Evolutionary conservation across 164 flowering plant species (phyloP).

Genomic region (Aristolochia californica): DNA sequence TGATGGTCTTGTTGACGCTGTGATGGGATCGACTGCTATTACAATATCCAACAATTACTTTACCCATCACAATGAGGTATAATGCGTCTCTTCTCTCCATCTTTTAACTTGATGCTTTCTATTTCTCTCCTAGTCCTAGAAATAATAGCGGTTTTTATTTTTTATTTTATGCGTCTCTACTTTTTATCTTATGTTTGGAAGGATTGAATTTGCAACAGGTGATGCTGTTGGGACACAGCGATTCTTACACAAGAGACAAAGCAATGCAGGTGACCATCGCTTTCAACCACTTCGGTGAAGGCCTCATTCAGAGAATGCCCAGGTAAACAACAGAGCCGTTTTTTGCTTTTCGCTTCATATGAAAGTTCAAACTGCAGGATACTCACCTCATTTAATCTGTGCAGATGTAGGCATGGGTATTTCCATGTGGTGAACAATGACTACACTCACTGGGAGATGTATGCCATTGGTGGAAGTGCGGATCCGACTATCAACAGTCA

Average conservation of each 20-base stretch:
- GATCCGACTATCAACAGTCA: conserved; percentile 88
- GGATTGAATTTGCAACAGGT: conserved; percentile 32
- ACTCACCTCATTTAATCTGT: neutral
- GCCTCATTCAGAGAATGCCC: conserved; percentile 98
- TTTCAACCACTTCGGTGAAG: conserved; percentile 91
- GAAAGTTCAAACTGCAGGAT: neutral
- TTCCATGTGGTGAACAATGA: conserved; percentile 96
- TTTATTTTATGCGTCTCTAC: neutral
- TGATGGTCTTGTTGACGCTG: conserved; percentile 93
- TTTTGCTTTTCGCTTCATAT: neutral
- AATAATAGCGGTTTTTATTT: no score
- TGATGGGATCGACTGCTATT: conserved; percentile 94
- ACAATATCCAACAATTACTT: conserved; percentile 86
- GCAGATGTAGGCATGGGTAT: conserved; percentile 80
- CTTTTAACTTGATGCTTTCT: no score
- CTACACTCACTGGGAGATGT: conserved; percentile 97
- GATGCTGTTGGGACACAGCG: conserved; percentile 92
- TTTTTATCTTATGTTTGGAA: neutral
- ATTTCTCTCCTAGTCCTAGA: no score
- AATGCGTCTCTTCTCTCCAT: no score
- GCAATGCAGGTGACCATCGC: conserved; percentile 97
- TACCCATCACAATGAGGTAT: conserved; percentile 94
- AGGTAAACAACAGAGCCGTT: conserved; percentile 42
- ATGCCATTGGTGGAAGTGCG: conserved; percentile 94
- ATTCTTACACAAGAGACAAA: conserved; percentile 71